phyloP scores from a whole-genome alignment of 257 asterid genomes.

The Knoxia roxburghii region DNA sequence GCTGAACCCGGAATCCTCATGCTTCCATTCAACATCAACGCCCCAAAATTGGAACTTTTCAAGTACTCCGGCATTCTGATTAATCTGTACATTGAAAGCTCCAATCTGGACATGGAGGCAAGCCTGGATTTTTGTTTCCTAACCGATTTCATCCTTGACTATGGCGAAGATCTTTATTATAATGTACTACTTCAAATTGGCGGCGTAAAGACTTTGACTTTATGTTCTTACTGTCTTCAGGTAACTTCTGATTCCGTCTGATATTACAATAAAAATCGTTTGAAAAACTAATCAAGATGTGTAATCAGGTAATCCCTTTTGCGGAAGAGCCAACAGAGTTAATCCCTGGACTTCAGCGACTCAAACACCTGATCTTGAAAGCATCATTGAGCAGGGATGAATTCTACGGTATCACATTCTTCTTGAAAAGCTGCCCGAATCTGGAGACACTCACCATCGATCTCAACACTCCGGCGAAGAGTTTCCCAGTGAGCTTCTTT shows the following conservation, averaged over 20 bases:
- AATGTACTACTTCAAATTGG: slow-evolving; percentile 3
- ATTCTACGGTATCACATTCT: slow-evolving; percentile 26
- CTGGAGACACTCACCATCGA: slow-evolving; percentile 24
- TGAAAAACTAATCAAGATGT: too few species aligned
- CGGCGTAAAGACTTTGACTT: slow-evolving; percentile 16
- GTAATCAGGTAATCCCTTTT: slow-evolving; percentile 15
- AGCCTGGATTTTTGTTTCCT: slow-evolving; percentile 20
- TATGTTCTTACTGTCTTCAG: slow-evolving; percentile 35
- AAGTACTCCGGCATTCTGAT: slow-evolving; percentile 18
- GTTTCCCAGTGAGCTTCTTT: slow-evolving; percentile 10
- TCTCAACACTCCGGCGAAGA: neutral
- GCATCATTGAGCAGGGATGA: slow-evolving; percentile 17
- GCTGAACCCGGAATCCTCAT: neutral
- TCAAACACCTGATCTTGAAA: slow-evolving; percentile 19
- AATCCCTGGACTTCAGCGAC: slow-evolving; percentile 8
- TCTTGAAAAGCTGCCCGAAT: slow-evolving; percentile 23
- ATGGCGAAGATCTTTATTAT: too few species aligned
- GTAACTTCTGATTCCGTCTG: too few species aligned
- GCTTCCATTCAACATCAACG: neutral
- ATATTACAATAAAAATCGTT: too few species aligned
- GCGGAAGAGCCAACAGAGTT: slow-evolving; percentile 4
- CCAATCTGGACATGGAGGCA: slow-evolving; percentile 12
- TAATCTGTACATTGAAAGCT: neutral
- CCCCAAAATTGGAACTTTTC: slow-evolving; percentile 22
- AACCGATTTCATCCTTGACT: too few species aligned